Percentiles rank a stretch among this genome's conserved stretches.
Evolutionary conservation across 1,284 basidiomycete genomes (phyloP).

Genomic region (Schizophyllum amplum): DNA sequence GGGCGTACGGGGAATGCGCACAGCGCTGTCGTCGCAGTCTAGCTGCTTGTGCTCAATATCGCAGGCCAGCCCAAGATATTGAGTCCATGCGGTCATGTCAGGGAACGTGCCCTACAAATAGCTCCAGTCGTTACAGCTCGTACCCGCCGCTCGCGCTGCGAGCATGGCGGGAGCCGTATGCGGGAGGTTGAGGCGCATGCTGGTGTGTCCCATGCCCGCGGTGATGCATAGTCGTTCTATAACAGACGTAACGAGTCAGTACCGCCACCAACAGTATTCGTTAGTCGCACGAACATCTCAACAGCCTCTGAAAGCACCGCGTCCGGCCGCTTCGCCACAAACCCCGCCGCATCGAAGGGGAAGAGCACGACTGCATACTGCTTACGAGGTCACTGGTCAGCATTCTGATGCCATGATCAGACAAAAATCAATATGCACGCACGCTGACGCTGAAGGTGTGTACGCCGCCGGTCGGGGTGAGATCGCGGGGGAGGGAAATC

Average conservation of each 20-base stretch:
- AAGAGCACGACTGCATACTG: conserved; percentile 36
- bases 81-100: too few species aligned
- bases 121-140: too few species aligned
- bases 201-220: conserved; percentile 22
- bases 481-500: conserved; percentile 38
- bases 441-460: conserved; percentile 41
- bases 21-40: too few species aligned
- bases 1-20: too few species aligned
- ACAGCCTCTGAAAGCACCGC: conserved; percentile 33
- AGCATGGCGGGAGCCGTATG: conserved; percentile 13
- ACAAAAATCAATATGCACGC: conserved; percentile 12
- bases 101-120: too few species aligned
- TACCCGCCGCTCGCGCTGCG: too few species aligned
- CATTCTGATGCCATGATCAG: not conserved
- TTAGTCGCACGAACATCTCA: conserved; percentile 37
- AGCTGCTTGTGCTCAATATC: too few species aligned
- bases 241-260: not conserved
- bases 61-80: too few species aligned
- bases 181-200: conserved; percentile 26
- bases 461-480: conserved; percentile 38
- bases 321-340: conserved; percentile 22
- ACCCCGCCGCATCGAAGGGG: conserved; percentile 31
- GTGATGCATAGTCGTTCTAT: not conserved
- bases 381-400: conserved; percentile 1
- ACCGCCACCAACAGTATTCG: conserved; percentile 20